These are phyloP conservation scores for Aphanomyces euteiches DNA, from an alignment of 352 stramenopile genomes.

Conservation along the genomic window DNA sequence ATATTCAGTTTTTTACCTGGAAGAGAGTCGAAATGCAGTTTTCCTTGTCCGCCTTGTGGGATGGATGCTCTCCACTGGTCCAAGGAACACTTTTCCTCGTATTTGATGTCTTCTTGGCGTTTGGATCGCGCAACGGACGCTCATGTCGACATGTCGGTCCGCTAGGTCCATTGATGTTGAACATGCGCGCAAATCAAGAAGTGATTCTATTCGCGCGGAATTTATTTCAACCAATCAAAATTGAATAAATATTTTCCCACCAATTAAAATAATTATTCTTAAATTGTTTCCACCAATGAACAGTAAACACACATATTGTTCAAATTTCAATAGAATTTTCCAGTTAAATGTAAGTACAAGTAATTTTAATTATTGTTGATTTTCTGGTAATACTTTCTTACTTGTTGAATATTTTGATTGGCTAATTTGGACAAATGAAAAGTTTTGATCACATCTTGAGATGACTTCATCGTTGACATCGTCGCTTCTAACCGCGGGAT, in stretches of 20 bases:
- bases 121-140: conserved; percentile 41
- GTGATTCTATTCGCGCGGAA: not conserved
- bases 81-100: conserved; percentile 45
- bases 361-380: too few relatives aligned
- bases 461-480: conserved; percentile 14
- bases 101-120: conserved; percentile 32
- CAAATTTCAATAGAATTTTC: too few relatives aligned
- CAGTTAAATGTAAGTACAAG: too few relatives aligned
- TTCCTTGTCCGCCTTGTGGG: not conserved
- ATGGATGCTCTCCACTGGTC: not conserved
- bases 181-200: conserved; percentile 42
- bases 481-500: conserved; percentile 22
- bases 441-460: not conserved
- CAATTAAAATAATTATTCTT: not conserved
- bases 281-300: not conserved
- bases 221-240: conserved; percentile 25
- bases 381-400: too few relatives aligned
- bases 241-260: not conserved
- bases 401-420: too few relatives aligned
- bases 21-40: conserved; percentile 20
- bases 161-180: conserved; percentile 69
- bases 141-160: conserved; percentile 59
- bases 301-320: not conserved
- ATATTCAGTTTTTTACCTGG: conserved; percentile 1
- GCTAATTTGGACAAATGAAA: too few relatives aligned